phyloP scores from a whole-genome alignment of 768 basidiomycete species.

The Lyophyllum shimeji region DNA sequence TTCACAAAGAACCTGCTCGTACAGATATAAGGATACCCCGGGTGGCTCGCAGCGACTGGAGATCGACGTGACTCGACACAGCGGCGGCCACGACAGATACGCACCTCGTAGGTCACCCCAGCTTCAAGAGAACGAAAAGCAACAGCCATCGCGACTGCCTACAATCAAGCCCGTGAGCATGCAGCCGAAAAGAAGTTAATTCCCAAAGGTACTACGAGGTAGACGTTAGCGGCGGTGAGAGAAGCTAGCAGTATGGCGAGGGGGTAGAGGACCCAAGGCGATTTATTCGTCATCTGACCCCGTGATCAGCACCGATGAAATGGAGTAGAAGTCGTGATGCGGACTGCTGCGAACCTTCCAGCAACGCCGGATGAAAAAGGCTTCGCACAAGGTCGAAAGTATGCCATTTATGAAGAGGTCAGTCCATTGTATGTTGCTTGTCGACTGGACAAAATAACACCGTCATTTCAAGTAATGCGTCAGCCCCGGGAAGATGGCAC shows the following conservation, averaged over 20 bases:
- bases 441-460: constrained; percentile 23
- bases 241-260: constrained; percentile 32
- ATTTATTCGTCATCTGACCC: constrained; percentile 40
- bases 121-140: constrained; percentile 21
- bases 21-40: constrained; percentile 29
- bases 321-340: neutral
- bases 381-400: constrained; percentile 45
- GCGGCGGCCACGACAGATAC: neutral
- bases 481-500: constrained; percentile 8
- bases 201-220: constrained; percentile 28
- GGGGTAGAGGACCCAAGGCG: constrained; percentile 33
- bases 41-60: constrained; percentile 26
- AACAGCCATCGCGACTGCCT: constrained; percentile 30
- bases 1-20: constrained; percentile 3
- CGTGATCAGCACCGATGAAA: neutral
- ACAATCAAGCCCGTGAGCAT: neutral
- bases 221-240: constrained; percentile 37
- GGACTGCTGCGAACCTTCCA: constrained; percentile 40
- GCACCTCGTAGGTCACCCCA: constrained; percentile 24
- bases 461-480: neutral
- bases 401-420: constrained; percentile 49
- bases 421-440: constrained; percentile 40
- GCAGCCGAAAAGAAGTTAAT: neutral
- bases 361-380: constrained; percentile 48
- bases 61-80: neutral